Base-by-base conservation (phyloP, 352 stramenopile genomes). In the Phytophthora aleatoria region DNA sequence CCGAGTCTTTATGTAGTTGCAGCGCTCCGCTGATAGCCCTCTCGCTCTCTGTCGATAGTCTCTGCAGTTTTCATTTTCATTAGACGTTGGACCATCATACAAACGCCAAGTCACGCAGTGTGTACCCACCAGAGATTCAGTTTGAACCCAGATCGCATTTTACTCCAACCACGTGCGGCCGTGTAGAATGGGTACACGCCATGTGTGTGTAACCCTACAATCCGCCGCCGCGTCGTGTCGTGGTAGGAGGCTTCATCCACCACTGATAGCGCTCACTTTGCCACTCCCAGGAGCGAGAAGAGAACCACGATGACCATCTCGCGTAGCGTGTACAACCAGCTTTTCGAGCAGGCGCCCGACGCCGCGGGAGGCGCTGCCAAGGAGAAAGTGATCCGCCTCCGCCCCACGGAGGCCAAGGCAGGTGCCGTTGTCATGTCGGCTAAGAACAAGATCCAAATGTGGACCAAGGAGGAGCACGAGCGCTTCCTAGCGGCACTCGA, bases 401-500 rank as follows among this genome's bases (percentile, higher is more conserved):
- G 80, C 10, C 85, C 85, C 11, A 94, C 83, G 0, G 85, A 93
- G 64, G 85, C 85, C 54, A 94, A 94, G 64, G 83, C 83, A 8
- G 85, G 85, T 48, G 83, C 85, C 28, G 77, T 90, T 26, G 83
- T 92, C 27, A 79, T 90, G 62, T 91, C 85, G 43, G 82, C 83
- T 50, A 94, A 92, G 78, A 89, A 76, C 70, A 87, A 89, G 58
- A 90, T 94, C 64, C 79, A 92, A 57, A 92, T 94, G 80, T 94
- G 85, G 85, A 92, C 85, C 8, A 86, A 89, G 55, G 83, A 94
- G 50, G 85, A 94, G 67, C 87, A 96, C 72, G 87, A 94, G 53
- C 82, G 81, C 11, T 96, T 96, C 55, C 74, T 96, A 11, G 80
- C 83, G 27, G 87, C 87, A 31, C 79, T 96, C 20, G 84, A 96